Conservation (phyloP, 1,284 basidiomycete species). For the Moniliella sp. region DNA sequence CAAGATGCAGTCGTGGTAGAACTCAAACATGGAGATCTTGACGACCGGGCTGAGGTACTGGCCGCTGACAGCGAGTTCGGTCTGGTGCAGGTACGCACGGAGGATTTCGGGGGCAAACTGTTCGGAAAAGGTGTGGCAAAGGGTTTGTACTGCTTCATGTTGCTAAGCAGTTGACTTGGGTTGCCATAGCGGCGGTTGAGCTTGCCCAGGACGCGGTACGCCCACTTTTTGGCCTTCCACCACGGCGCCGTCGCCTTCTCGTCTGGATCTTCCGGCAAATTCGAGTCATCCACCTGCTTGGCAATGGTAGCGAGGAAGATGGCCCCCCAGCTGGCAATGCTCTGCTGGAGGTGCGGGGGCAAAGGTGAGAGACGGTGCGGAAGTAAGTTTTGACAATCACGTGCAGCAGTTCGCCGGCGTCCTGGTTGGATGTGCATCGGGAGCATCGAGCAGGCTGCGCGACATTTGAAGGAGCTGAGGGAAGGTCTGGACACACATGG, state of each 20-base stretch:
- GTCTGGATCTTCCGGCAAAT: conserved; percentile 18
- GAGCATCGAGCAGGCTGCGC: conserved; percentile 13
- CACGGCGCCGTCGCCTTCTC: conserved; percentile 12
- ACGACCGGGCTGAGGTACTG: too few relatives aligned
- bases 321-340: conserved; percentile 30
- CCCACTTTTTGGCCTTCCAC: conserved; percentile 34
- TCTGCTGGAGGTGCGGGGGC: conserved; percentile 25
- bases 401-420: conserved; percentile 26
- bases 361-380: conserved; percentile 21
- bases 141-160: conserved; percentile 26
- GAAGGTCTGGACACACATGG: conserved; percentile 17
- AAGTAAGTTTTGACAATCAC: conserved; percentile 29
- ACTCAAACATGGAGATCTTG: too few relatives aligned
- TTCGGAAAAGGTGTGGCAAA: conserved; percentile 25
- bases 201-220: conserved; percentile 30
- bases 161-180: conserved; percentile 23
- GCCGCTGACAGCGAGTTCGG: too few relatives aligned
- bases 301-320: conserved; percentile 24
- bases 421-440: conserved; percentile 10
- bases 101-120: conserved; percentile 32
- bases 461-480: conserved; percentile 18
- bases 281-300: conserved; percentile 10
- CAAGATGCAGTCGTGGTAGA: too few relatives aligned
- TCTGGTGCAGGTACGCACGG: conserved; percentile 24
- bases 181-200: conserved; percentile 27